phyloP scores from a whole-genome alignment of 768 basidiomycete genomes.

The Pulveroboletus sp. region DNA sequence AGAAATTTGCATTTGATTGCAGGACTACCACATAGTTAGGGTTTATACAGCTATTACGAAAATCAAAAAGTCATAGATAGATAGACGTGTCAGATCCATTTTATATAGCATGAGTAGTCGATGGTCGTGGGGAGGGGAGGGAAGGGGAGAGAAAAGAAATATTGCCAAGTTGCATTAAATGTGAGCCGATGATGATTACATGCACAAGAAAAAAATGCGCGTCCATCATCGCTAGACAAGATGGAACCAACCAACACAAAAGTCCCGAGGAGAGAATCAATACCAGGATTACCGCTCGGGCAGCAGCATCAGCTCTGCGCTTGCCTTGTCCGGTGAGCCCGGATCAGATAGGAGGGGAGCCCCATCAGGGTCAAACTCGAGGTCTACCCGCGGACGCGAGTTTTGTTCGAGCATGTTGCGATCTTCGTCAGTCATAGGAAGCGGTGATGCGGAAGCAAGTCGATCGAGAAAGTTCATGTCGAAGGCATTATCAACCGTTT shows the following conservation, averaged over 20 bases:
- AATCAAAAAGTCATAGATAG: conserved; percentile 8
- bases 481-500: conserved; percentile 23
- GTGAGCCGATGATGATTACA: conserved; percentile 10
- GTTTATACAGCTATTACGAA: neutral
- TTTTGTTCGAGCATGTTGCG: conserved; percentile 12
- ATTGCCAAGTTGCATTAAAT: conserved; percentile 7
- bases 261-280: neutral
- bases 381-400: conserved; percentile 13
- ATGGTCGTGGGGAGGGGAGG: neutral
- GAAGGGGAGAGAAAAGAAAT: no score
- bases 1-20: neutral
- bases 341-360: conserved; percentile 35
- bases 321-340: conserved; percentile 41
- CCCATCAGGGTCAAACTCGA: conserved; percentile 42
- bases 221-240: conserved; percentile 19
- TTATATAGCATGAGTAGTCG: conserved; percentile 8
- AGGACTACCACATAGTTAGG: neutral
- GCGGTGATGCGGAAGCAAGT: conserved; percentile 34
- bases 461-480: conserved; percentile 40
- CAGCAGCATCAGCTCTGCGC: conserved; percentile 36
- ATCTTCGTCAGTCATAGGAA: conserved; percentile 34
- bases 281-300: conserved; percentile 38
- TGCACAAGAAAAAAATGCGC: conserved; percentile 13
- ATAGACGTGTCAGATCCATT: conserved; percentile 13
- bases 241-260: conserved; percentile 1